phyloP scores from a whole-genome alignment of 768 basidiomycete species.

The Leccinum incarnatum region DNA sequence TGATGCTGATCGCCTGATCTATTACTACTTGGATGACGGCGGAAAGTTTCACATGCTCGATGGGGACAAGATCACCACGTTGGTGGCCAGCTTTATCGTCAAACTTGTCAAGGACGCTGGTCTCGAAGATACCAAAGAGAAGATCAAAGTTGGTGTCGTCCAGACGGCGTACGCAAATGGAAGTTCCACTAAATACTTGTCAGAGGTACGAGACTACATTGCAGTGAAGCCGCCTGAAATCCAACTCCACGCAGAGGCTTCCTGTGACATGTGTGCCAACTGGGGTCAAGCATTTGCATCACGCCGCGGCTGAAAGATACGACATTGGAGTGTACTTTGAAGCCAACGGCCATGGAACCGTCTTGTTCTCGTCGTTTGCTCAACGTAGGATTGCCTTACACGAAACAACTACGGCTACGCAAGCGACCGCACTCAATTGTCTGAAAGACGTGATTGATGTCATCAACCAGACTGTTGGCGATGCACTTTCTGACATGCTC shows the following conservation, averaged over 20 bases:
- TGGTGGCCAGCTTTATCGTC: conserved; percentile 90
- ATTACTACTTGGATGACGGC: conserved; percentile 82
- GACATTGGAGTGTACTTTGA: conserved; percentile 99
- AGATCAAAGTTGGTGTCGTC: conserved; percentile 87
- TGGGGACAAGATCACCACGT: conserved; percentile 95
- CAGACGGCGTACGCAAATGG: conserved; percentile 99
- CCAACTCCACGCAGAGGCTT: conserved; percentile 57
- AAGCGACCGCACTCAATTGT: conserved; percentile 75
- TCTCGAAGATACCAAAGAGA: conserved; percentile 50
- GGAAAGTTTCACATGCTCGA: conserved; percentile 88
- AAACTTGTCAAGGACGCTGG: conserved; percentile 86
- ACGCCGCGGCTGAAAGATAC: conserved; percentile 90
- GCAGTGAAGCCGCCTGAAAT: conserved; percentile 1
- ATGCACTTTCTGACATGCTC: conserved; percentile 93
- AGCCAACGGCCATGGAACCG: conserved; percentile 98
- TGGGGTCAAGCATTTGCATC: conserved; percentile 97
- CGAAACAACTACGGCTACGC: conserved; percentile 78
- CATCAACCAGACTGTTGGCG: conserved; percentile 98
- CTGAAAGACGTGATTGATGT: conserved; percentile 75
- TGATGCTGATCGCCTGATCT: conserved; percentile 96
- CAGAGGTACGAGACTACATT: conserved; percentile 51
- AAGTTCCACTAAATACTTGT: conserved; percentile 89
- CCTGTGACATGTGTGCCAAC: conserved; percentile 95
- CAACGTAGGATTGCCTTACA: conserved; percentile 57
- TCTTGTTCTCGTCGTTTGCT: conserved; percentile 83